phyloP scores from a whole-genome alignment of 2,329 filamentous ascomycete genomes.

The Diplodia mutila region DNA sequence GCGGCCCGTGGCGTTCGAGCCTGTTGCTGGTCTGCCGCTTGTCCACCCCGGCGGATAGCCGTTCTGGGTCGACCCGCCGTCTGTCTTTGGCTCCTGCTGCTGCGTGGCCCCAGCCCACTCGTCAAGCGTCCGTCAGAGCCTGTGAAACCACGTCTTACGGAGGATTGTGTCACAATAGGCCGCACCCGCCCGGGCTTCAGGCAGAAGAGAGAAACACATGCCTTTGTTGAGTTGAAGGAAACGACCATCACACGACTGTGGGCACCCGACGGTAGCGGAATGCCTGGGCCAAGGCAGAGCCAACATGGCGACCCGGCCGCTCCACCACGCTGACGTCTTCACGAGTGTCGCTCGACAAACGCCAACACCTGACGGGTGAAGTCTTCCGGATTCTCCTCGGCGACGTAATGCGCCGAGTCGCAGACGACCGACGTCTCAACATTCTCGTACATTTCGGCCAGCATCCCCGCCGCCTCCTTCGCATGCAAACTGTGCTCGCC shows the following conservation, averaged over 20 bases:
- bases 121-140: background rate
- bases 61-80: background rate
- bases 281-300: background rate
- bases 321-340: conserved; percentile 4
- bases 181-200: background rate
- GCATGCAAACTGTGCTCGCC: conserved; percentile 33
- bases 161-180: background rate
- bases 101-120: background rate
- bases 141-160: background rate
- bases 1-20: conserved; percentile 7
- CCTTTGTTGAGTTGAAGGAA: conserved; percentile 2
- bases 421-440: conserved; percentile 31
- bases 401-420: conserved; percentile 34
- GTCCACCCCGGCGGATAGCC: background rate
- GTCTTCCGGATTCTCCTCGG: conserved; percentile 33
- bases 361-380: conserved; percentile 32
- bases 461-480: conserved; percentile 32
- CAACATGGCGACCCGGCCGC: background rate
- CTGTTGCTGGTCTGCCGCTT: conserved; percentile 17
- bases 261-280: background rate
- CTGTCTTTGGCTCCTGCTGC: background rate
- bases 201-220: background rate
- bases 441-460: conserved; percentile 30
- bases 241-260: background rate
- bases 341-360: conserved; percentile 30